Evolutionary conservation across 352 stramenopile species (phyloP), one percentile per base, ranked within the genome.

Genomic region (Phytopythium chamaehyphon): DNA sequence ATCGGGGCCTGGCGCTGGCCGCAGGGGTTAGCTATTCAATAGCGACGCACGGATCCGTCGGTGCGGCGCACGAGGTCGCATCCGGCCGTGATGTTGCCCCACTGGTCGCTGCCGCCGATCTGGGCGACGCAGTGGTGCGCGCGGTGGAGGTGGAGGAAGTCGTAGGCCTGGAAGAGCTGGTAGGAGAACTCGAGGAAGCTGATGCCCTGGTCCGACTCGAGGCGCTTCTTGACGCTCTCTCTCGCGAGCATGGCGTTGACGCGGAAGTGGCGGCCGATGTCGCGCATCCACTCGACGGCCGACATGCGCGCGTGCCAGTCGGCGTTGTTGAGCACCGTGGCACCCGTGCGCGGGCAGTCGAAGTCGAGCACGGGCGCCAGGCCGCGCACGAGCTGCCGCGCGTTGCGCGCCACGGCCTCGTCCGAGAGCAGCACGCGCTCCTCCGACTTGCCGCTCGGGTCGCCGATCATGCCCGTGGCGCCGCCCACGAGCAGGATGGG

Each of bases 151-250:
- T 99, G 93, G 51, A 98, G 63, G 71, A 99, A 99, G 66, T 99
- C 97, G 62, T 99, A 99, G 8, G 97, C 96, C 74, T 99, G 97
- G 55, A 99, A 93, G 57, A 99, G 90, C 82, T 99, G 98, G 77
- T 99, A 99, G 59, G 98, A 98, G 62, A 99, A 99, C 82, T 99
- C 97, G 51, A 99, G 88, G 74, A 99, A 99, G 55, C 85, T 98
- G 68, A 99, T 93, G 42, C 90, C 90, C 23, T 97, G 88, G 60
- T 98, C 96, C 35, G 89, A 86, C 40, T 90, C 73, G 24, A 99
- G 76, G 15, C 97, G 85, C 70, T 98, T 91, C 66, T 98, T 98
- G 11, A 99, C 97, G 49, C 92, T 98, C 56, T 99, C 97, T 55
- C 97, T 96, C 39, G 81, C 81, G 43, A 99, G 70, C 97, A 99